Evolutionary conservation across 2,329 filamentous ascomycete genomes (phyloP).

Genomic region (Phoma herbarum): DNA sequence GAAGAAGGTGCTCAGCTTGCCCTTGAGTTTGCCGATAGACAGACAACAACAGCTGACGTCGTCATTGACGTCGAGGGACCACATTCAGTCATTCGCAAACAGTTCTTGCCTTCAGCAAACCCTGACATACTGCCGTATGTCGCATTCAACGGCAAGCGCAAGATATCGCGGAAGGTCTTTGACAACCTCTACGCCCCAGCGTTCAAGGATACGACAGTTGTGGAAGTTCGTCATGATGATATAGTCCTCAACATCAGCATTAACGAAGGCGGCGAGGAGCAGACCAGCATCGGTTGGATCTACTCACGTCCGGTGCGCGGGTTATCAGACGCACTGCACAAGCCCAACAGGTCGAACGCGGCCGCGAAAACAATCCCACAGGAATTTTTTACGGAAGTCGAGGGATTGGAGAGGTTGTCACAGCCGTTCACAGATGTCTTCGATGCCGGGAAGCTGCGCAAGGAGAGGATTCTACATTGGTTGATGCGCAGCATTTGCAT

Average conservation of each 20-base stretch:
- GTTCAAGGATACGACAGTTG: slow-evolving; percentile 30
- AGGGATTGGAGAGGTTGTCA: slow-evolving; percentile 31
- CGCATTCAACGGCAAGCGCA: slow-evolving; percentile 44
- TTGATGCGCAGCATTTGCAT: slow-evolving; percentile 51
- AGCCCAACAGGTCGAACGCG: slow-evolving; percentile 42
- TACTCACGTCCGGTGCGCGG: slow-evolving; percentile 49
- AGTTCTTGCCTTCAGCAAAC: slow-evolving; percentile 32
- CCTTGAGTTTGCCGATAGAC: slow-evolving; percentile 26
- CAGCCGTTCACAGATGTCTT: slow-evolving; percentile 48
- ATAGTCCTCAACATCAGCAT: slow-evolving; percentile 47
- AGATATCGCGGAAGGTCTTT: slow-evolving; percentile 34
- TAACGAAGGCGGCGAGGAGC: slow-evolving; percentile 31
- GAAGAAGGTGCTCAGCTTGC: neutral
- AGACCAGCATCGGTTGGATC: slow-evolving; percentile 50
- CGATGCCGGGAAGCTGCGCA: slow-evolving; percentile 37
- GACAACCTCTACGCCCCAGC: slow-evolving; percentile 22
- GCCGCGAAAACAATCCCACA: slow-evolving; percentile 48
- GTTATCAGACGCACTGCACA: slow-evolving; percentile 44
- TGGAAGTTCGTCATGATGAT: slow-evolving; percentile 34
- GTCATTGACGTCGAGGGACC: slow-evolving; percentile 52
- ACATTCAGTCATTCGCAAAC: slow-evolving; percentile 47
- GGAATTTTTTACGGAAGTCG: slow-evolving; percentile 49
- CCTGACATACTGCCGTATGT: slow-evolving; percentile 50
- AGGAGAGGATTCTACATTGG: slow-evolving; percentile 53
- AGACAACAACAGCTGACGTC: slow-evolving; percentile 21